A percentile compares a stretch with the other conserved stretches of the same genome.
Conservation (phyloP, 2,329 filamentous ascomycete genomes). For the Neofusicoccum laricinum region DNA sequence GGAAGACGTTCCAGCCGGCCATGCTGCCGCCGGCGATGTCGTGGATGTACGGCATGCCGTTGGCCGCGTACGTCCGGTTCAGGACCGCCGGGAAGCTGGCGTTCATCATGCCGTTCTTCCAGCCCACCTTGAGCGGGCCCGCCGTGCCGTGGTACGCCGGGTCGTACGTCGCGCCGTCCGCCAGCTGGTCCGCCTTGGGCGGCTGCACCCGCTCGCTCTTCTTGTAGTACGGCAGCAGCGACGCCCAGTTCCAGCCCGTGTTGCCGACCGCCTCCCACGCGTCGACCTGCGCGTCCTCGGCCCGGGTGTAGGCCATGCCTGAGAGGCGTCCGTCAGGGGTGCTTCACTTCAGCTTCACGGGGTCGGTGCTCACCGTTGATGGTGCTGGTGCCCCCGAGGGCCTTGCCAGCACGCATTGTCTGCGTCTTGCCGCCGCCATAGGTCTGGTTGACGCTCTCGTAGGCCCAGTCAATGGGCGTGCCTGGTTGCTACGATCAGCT, state of each 20-base stretch:
- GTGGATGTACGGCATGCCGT: conserved; percentile 38
- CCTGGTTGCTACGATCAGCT: conserved; percentile 10
- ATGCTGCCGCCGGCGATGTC: conserved; percentile 45
- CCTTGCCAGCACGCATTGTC: conserved; percentile 36
- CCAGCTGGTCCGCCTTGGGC: conserved; percentile 21
- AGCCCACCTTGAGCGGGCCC: conserved; percentile 29
- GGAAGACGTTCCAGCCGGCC: conserved; percentile 44
- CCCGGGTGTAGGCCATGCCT: conserved; percentile 35
- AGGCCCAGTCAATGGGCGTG: conserved; percentile 41
- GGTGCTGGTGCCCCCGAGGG: conserved; percentile 41
- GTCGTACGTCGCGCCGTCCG: conserved; percentile 27
- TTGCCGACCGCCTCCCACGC: conserved; percentile 34
- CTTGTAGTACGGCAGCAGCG: conserved; percentile 28
- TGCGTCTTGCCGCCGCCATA: conserved; percentile 26
- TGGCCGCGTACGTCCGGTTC: conserved; percentile 34
- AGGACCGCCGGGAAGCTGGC: conserved; percentile 29
- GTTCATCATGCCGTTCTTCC: conserved; percentile 26
- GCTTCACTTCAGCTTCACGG: not conserved
- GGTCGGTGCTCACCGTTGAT: conserved; percentile 37
- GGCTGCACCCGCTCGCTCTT: conserved; percentile 27
- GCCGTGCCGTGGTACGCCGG: conserved; percentile 23
- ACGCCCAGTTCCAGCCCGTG: conserved; percentile 32
- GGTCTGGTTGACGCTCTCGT: conserved; percentile 37
- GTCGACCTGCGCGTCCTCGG: conserved; percentile 32
- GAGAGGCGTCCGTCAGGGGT: not conserved